Percentiles rank a stretch among this genome's conserved stretches.
phyloP scores from a whole-genome alignment of 306 rosid species.

The Parietaria judaica region DNA sequence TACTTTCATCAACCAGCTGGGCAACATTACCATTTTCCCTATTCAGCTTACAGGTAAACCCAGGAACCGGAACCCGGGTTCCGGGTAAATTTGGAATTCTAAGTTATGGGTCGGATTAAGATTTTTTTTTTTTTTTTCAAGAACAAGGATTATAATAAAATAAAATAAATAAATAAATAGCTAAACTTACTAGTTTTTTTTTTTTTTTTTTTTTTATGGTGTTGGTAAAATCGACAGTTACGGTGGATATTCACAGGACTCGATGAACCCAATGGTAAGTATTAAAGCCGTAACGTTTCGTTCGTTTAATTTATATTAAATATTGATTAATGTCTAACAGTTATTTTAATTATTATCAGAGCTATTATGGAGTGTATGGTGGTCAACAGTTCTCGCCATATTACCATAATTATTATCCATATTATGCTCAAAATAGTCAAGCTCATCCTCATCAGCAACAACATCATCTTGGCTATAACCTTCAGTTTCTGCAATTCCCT shows the following conservation, averaged over 20 bases:
- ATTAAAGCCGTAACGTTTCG: background rate
- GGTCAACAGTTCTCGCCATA: constrained; percentile 74
- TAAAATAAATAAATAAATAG: background rate
- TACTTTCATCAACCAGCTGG: constrained; percentile 55
- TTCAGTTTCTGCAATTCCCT: constrained; percentile 61
- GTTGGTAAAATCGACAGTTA: constrained; percentile 34
- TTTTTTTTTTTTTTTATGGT: constrained; percentile 10
- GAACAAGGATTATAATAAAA: background rate
- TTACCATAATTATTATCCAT: constrained; percentile 57
- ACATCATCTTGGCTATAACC: constrained; percentile 37
- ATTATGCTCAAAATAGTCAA: constrained; percentile 55
- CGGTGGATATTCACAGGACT: constrained; percentile 77
- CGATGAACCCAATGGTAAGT: constrained; percentile 56
- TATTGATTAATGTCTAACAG: background rate
- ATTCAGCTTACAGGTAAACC: constrained; percentile 73
- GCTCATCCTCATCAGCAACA: constrained; percentile 21
- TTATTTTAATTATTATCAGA: constrained; percentile 30
- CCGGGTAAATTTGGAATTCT: too few relatives aligned
- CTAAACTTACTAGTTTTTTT: background rate
- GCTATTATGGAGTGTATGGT: constrained; percentile 69
- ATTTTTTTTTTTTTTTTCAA: too few relatives aligned
- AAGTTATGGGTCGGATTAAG: too few relatives aligned
- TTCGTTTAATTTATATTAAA: constrained; percentile 9
- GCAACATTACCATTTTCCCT: constrained; percentile 62
- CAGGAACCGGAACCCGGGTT: background rate